Conservation (phyloP, 2,329 filamentous ascomycete genomes). For the Leptosphaerulina australis region DNA sequence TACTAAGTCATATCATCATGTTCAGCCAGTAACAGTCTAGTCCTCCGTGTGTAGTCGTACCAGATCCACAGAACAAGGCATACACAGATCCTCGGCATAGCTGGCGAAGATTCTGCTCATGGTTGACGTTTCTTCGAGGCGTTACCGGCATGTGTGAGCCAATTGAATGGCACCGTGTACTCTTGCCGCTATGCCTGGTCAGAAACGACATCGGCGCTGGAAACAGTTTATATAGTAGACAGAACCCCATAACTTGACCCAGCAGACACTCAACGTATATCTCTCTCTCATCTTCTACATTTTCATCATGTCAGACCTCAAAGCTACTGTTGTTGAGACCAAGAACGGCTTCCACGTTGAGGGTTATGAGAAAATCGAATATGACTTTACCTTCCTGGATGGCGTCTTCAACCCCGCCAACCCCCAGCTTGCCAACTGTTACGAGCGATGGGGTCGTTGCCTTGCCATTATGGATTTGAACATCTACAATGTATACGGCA, state of each 20-base stretch:
- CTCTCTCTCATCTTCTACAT: constrained; percentile 15
- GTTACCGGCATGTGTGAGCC: constrained; percentile 27
- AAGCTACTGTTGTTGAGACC: constrained; percentile 68
- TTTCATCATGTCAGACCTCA: constrained; percentile 68
- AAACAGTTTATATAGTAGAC: constrained; percentile 28
- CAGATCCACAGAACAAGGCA: constrained; percentile 32
- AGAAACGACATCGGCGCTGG: constrained; percentile 17
- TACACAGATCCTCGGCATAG: constrained; percentile 26
- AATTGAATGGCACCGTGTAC: constrained; percentile 31
- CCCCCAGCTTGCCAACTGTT: constrained; percentile 67
- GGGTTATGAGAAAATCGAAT: constrained; percentile 77
- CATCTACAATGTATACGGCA: constrained; percentile 71
- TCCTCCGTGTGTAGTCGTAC: constrained; percentile 25
- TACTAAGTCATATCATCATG: constrained; percentile 45
- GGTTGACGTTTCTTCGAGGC: constrained; percentile 34
- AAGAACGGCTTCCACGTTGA: constrained; percentile 71
- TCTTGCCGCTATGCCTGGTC: constrained; percentile 20
- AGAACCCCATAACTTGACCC: constrained; percentile 16
- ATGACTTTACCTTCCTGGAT: constrained; percentile 76
- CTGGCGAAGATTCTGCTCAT: constrained; percentile 30
- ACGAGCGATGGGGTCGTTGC: constrained; percentile 68
- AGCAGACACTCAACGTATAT: constrained; percentile 36
- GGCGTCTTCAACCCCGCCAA: constrained; percentile 68
- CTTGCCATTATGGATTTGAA: constrained; percentile 74
- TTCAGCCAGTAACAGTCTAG: constrained; percentile 36